Percentiles rank a stretch among this genome's conserved stretches.
These are phyloP conservation scores for Graphilbum fragrans DNA, from an alignment of 2,329 filamentous ascomycete species.

Conservation along the genomic window DNA sequence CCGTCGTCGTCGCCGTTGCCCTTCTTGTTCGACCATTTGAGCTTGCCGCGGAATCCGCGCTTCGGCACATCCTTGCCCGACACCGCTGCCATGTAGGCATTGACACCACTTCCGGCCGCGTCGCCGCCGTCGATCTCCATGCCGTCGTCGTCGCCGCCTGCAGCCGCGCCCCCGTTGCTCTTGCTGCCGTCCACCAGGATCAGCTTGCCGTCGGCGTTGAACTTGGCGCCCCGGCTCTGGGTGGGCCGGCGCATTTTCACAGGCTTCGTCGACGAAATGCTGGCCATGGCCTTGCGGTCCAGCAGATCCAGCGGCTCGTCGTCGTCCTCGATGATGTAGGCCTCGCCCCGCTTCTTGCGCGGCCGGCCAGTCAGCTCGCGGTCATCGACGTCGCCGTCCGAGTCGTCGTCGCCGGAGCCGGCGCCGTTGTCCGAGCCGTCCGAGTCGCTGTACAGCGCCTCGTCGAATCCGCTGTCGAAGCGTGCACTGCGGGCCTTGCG, in stretches of 20 bases:
- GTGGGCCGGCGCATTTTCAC: conserved; percentile 46
- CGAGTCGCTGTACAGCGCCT: conserved; percentile 73
- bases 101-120: conserved; percentile 42
- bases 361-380: neutral
- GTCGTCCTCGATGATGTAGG: conserved; percentile 89
- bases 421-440: conserved; percentile 52
- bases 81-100: conserved; percentile 58
- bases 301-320: conserved; percentile 92
- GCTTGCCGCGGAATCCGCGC: conserved; percentile 52
- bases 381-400: conserved; percentile 13
- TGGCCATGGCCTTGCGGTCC: conserved; percentile 76
- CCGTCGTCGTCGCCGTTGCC: conserved; percentile 30
- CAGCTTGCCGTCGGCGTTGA: conserved; percentile 68
- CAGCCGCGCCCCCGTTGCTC: neutral
- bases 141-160: conserved; percentile 36
- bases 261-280: conserved; percentile 86
- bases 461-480: conserved; percentile 89
- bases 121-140: conserved; percentile 42
- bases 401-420: conserved; percentile 33
- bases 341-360: conserved; percentile 37
- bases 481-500: conserved; percentile 38
- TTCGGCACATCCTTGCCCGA: conserved; percentile 54
- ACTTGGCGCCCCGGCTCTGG: conserved; percentile 50
- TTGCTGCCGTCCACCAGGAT: conserved; percentile 51
- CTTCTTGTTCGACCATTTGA: conserved; percentile 59